Percentiles rank a stretch among this genome's conserved stretches.
phyloP scores from a whole-genome alignment of 768 basidiomycete species.

The Trametes cubensis region DNA sequence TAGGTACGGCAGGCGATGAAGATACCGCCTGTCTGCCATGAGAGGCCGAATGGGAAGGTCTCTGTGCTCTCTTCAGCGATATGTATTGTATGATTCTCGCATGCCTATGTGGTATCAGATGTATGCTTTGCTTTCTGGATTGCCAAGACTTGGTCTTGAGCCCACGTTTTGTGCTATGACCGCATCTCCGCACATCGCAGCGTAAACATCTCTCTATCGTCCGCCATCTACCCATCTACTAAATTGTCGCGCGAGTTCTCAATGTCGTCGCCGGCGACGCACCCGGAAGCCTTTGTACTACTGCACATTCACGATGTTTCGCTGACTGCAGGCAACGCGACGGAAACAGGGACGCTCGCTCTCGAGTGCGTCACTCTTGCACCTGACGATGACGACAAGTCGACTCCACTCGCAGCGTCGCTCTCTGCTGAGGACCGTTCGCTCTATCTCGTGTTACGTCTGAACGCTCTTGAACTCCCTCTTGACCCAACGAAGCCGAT shows the following conservation, averaged over 20 bases:
- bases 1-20: slow-evolving; percentile 26
- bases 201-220: background rate
- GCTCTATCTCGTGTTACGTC: slow-evolving; percentile 66
- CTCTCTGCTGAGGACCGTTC: slow-evolving; percentile 45
- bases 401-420: slow-evolving; percentile 24
- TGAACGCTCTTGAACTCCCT: slow-evolving; percentile 58
- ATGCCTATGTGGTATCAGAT: background rate
- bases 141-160: slow-evolving; percentile 4
- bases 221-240: background rate
- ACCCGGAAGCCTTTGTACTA: slow-evolving; percentile 52
- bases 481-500: slow-evolving; percentile 60
- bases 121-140: slow-evolving; percentile 5
- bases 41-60: slow-evolving; percentile 24
- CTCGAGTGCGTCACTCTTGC: slow-evolving; percentile 66
- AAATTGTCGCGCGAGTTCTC: too few relatives aligned
- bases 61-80: background rate
- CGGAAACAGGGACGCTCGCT: slow-evolving; percentile 48
- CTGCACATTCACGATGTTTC: slow-evolving; percentile 54
- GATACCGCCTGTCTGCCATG: background rate
- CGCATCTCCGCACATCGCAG: background rate
- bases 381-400: slow-evolving; percentile 21
- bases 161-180: slow-evolving; percentile 1
- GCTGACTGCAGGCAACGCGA: slow-evolving; percentile 38
- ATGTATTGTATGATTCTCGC: slow-evolving; percentile 9
- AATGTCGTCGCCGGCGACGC: slow-evolving; percentile 14